These are phyloP conservation scores for Prinsepia uniflora DNA, from an alignment of 306 rosid genomes.

Conservation along the genomic window DNA sequence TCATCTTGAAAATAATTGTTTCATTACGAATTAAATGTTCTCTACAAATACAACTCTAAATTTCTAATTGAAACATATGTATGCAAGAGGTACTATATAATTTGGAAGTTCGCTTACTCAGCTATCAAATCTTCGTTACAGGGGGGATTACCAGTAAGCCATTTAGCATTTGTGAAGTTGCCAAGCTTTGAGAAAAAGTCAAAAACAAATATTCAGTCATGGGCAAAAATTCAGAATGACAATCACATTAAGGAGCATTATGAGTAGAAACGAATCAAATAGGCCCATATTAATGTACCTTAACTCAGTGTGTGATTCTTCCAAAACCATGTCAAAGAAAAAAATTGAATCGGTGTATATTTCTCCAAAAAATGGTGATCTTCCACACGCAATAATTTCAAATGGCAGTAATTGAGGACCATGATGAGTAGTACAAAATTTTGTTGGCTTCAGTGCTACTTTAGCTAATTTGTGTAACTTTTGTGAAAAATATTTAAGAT, in stretches of 20 bases:
- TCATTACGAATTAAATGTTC: neutral
- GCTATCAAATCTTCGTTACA: constrained; percentile 5
- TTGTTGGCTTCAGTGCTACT: neutral
- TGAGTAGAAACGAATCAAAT: neutral
- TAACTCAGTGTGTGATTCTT: neutral
- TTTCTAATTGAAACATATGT: neutral
- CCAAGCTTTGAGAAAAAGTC: constrained; percentile 17
- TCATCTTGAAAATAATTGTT: neutral
- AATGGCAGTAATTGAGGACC: neutral
- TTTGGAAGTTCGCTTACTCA: constrained; percentile 12
- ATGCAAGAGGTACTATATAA: neutral
- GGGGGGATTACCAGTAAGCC: constrained; percentile 6
- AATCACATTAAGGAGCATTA: neutral
- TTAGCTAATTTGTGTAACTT: neutral
- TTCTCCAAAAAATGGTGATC: neutral
- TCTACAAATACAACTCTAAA: neutral
- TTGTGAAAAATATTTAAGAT: neutral
- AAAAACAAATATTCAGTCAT: constrained; percentile 10
- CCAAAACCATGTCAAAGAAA: neutral
- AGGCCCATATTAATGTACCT: neutral
- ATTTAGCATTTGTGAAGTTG: constrained; percentile 18
- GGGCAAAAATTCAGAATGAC: neutral
- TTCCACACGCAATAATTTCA: neutral
- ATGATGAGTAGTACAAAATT: neutral
- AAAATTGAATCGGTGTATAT: neutral